A percentile compares a stretch with the other conserved stretches of the same genome.
phyloP scores from a whole-genome alignment of 148 eudicot species.

The Rhododendron molle region DNA sequence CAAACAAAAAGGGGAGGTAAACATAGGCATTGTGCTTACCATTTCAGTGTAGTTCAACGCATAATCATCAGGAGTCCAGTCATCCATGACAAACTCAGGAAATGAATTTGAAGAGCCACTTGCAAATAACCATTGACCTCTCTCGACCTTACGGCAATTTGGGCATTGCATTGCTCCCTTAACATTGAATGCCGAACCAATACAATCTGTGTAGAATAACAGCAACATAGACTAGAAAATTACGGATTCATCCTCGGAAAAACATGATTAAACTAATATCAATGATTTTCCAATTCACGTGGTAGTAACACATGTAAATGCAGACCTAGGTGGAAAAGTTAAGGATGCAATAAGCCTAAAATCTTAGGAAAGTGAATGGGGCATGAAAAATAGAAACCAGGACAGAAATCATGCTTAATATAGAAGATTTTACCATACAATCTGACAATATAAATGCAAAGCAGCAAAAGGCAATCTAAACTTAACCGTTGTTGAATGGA shows the following conservation, averaged over 20 bases:
- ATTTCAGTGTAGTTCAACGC: slow-evolving; percentile 37
- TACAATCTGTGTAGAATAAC: slow-evolving; percentile 51
- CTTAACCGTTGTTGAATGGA: background rate
- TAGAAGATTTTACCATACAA: background rate
- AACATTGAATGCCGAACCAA: slow-evolving; percentile 70
- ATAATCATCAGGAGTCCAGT: slow-evolving; percentile 23
- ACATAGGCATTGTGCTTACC: slow-evolving; percentile 27
- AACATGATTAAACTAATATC: slow-evolving; percentile 6
- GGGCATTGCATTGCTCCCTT: slow-evolving; percentile 87
- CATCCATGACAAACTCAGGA: slow-evolving; percentile 36
- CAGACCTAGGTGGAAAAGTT: background rate
- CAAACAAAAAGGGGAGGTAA: background rate
- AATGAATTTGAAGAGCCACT: slow-evolving; percentile 33
- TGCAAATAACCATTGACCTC: slow-evolving; percentile 64
- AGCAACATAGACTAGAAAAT: background rate
- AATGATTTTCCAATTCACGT: background rate
- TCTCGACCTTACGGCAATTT: slow-evolving; percentile 67
- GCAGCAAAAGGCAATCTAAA: background rate
- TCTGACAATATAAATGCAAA: background rate
- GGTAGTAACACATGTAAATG: slow-evolving; percentile 1
- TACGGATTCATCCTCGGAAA: background rate
- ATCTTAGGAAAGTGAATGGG: background rate
- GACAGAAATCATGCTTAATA: background rate
- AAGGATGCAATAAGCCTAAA: background rate
- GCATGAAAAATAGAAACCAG: background rate